phyloP scores from a whole-genome alignment of 352 stramenopile species.

The Saprolegnia parasitica region DNA sequence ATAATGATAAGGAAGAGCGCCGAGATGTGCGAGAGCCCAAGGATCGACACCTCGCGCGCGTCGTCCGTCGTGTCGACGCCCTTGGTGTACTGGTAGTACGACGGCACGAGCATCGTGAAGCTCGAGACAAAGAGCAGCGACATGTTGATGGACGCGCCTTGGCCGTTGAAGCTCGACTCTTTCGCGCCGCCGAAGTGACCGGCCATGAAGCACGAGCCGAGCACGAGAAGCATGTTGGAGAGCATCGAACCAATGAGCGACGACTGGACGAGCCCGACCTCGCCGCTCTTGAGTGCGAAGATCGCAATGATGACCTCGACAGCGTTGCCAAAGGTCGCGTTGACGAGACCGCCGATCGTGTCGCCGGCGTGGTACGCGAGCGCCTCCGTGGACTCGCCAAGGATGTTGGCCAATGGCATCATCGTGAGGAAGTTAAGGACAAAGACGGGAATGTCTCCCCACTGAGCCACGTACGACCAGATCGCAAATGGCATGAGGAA shows the following conservation, averaged over 20 bases:
- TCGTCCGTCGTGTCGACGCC: conserved; percentile 43
- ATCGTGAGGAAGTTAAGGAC: conserved; percentile 96
- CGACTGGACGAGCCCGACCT: conserved; percentile 95
- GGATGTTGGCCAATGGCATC: conserved; percentile 91
- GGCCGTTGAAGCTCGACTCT: conserved; percentile 90
- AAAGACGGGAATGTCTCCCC: conserved; percentile 86
- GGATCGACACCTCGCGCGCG: conserved; percentile 54
- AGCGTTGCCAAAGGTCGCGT: conserved; percentile 97
- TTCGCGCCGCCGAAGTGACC: conserved; percentile 62
- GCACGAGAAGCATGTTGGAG: conserved; percentile 96
- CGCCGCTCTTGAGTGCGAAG: conserved; percentile 89
- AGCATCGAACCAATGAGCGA: conserved; percentile 96
- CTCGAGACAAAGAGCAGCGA: conserved; percentile 91
- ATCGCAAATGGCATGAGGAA: conserved; percentile 54
- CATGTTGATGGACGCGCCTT: conserved; percentile 90
- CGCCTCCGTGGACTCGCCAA: conserved; percentile 97
- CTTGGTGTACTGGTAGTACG: conserved; percentile 81
- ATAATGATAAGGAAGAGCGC: conserved; percentile 83
- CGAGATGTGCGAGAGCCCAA: conserved; percentile 71
- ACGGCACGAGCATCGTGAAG: conserved; percentile 92
- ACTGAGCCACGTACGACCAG: conserved; percentile 48
- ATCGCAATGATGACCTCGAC: conserved; percentile 96
- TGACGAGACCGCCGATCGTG: conserved; percentile 96
- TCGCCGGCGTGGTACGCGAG: conserved; percentile 95
- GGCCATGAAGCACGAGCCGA: conserved; percentile 94